Evolutionary conservation across 2,329 filamentous ascomycete genomes (phyloP), one percentile per base, ranked within the genome.

Genomic region (Talaromyces sp.): DNA sequence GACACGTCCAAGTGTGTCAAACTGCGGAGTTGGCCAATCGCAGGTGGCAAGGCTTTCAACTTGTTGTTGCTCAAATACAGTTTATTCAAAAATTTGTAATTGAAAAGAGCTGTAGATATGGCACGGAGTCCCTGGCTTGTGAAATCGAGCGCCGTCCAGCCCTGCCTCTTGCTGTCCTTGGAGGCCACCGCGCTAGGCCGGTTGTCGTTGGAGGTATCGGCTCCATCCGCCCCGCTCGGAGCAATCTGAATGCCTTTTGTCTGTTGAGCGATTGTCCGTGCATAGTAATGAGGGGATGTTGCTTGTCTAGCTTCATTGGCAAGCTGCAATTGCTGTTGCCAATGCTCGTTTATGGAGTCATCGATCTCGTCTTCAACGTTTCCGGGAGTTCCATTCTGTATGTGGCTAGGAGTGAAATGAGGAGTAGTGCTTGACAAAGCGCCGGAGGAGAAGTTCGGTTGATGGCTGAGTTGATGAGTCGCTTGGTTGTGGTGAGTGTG

Each of bases 51-150:
- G 54, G 85, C 84, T 31, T 88, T 88, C 66, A 99, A 85, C 76
- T 93, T 93, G 83, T 99, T 99, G 70, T 93, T 94, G 72, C 93
- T 93, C 68, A 99, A 88, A 77, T 96, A 97, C 34, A 99, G 86
- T 78, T 96, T 94, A 70, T 91, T 91, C 65, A 99, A 83, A 77
- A 99, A 98, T 53, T 85, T 85, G 79, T 98, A 99, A 70, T 86
- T 84, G 81, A 98, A 98, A 36, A 99, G 83, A 53, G 90, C 87
- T 8, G 86, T 81, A 0, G 93, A 89, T 36, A 99, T 83, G 66
- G 92, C 91, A 70, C 93, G 90, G 58, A 99, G 83, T 22, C 94
- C 94, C 80, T 98, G 95, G n/a, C 95, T 95, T 71, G 93, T 95
- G 76, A 98, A 89, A 78, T 99, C 95, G 71, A 99, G 84, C 69